Percentiles rank a stretch among this genome's conserved stretches.
phyloP scores from a whole-genome alignment of 1,139 yeast species.

The Geotrichum australiense region DNA sequence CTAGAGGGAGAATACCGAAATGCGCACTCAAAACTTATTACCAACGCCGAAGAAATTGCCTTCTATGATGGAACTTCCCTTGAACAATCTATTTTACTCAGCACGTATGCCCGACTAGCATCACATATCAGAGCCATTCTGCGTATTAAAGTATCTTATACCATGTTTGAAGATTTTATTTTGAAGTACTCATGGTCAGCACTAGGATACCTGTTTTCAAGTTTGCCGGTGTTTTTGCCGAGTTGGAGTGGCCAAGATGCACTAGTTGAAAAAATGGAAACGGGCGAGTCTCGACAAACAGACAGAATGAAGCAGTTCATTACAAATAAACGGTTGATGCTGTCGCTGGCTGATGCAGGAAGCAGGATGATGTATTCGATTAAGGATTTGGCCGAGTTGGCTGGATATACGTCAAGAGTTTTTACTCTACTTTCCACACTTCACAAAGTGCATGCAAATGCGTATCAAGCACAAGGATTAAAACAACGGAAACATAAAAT shows the following conservation, averaged over 20 bases:
- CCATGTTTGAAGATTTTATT: constrained; percentile 76
- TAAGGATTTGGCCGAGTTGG: constrained; percentile 83
- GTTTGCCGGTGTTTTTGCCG: constrained; percentile 67
- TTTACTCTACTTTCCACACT: constrained; percentile 66
- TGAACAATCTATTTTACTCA: constrained; percentile 61
- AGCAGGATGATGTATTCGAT: constrained; percentile 94
- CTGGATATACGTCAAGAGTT: constrained; percentile 86
- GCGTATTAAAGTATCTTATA: constrained; percentile 49
- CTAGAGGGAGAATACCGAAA: constrained; percentile 88
- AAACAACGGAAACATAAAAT: constrained; percentile 14
- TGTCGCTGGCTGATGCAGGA: constrained; percentile 92
- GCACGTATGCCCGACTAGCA: constrained; percentile 54
- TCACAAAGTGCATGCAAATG: constrained; percentile 70
- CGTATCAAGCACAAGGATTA: constrained; percentile 24
- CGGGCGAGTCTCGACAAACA: constrained; percentile 27
- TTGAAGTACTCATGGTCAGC: constrained; percentile 94
- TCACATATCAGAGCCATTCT: constrained; percentile 42
- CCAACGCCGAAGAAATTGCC: constrained; percentile 89
- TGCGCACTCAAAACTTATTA: constrained; percentile 76
- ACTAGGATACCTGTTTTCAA: constrained; percentile 82
- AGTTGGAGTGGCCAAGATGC: constrained; percentile 35
- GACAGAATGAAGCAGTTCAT: constrained; percentile 73
- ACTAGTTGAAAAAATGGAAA: constrained; percentile 17
- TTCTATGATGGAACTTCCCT: constrained; percentile 86
- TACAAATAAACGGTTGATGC: constrained; percentile 82